Evolutionary conservation across 345 rosid genomes (phyloP).

Genomic region (Eucalyptus cloeziana): DNA sequence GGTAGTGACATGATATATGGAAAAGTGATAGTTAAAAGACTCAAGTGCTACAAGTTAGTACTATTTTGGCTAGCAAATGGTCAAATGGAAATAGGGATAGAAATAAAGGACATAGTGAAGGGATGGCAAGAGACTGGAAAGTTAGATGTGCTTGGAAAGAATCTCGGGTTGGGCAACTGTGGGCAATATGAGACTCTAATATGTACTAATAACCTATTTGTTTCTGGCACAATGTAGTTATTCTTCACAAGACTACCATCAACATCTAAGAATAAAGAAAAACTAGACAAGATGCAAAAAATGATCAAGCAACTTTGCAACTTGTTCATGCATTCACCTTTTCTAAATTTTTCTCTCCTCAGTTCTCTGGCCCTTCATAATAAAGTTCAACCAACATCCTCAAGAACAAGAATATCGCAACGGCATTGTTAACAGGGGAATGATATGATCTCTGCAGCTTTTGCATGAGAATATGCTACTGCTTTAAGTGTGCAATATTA

Average conservation of each 20-base stretch:
- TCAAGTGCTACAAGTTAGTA: background rate
- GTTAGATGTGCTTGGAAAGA: background rate
- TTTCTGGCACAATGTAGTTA: background rate
- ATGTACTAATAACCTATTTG: background rate
- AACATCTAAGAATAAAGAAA: background rate
- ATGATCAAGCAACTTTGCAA: background rate
- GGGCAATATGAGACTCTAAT: background rate
- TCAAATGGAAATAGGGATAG: background rate
- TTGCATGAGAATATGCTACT: background rate
- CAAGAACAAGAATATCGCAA: background rate
- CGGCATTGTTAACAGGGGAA: background rate
- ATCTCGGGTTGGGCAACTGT: background rate
- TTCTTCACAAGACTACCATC: background rate
- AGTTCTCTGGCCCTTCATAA: background rate
- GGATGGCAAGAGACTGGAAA: background rate
- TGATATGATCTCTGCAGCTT: background rate
- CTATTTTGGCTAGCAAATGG: background rate
- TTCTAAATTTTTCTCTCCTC: background rate
- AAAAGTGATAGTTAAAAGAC: background rate
- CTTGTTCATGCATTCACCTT: background rate
- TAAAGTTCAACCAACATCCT: background rate
- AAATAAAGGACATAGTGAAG: background rate
- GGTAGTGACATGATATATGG: background rate
- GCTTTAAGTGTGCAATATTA: background rate
- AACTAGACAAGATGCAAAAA: background rate